Base-by-base conservation (phyloP, 305 asterid species). In the Striga hermonthica region DNA sequence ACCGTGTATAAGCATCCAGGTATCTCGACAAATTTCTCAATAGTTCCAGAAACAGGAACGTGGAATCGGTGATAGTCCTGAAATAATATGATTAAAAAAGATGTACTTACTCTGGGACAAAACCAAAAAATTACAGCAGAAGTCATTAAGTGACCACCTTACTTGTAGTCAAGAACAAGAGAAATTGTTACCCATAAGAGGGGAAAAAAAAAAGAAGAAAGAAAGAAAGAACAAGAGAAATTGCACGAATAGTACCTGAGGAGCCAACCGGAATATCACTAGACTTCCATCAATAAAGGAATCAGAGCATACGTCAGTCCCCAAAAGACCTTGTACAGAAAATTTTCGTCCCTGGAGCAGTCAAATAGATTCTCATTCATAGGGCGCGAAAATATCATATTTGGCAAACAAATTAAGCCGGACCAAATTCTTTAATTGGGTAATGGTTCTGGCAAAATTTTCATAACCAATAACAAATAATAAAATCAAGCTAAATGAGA, bases 31-130 rank as follows among this genome's bases (percentile, higher is more conserved):
- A 88, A 83, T 80, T 85, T 86, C 76, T 90, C 97, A 62, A 94
- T 67, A 67, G 72, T 84, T 75, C 99, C 99, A 83, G 97, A 85
- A 71, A 94, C 97, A 61, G 99, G 99, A 70, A 80, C 71, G 34
- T 94, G 99, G 81, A 85, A 90, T 62, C 96, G 94, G 75, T 94
- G 99, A 82, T 94, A 94, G 72, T 90, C 99, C 97, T 93, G 89
- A 78, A 77, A 72, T 74, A 56, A 59, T 75, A 53, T 52, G 66
- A 9, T 10, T 44, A 22, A 16, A 4, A 57, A 35, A 10, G 3
- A 56, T 8, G n/a, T 28, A 4, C 31, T 16, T 6, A 7, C 2
- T 10, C 12, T 15, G 55, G 47, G 10, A 49, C 13, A 47, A n/a
- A n/a, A 47, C 3, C 13, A 84, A 66, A 64, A 22, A 0, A 61